Conservation (phyloP, 192 early-diverging fungal genomes). For the Allomyces macrogynus region DNA sequence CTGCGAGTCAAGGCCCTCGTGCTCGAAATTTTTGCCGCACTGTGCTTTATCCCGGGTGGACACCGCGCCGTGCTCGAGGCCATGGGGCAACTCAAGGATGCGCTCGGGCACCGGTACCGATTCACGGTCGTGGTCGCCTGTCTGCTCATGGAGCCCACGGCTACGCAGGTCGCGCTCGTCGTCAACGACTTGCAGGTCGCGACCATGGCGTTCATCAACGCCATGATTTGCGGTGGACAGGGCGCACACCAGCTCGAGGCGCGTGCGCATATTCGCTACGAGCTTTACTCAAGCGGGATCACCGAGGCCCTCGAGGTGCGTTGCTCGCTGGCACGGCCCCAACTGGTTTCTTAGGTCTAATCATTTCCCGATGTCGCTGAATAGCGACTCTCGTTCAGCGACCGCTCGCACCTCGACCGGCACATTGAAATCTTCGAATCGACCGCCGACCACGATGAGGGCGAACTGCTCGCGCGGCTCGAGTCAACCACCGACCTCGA, state of each 20-base stretch:
- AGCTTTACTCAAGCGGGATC: slow-evolving; percentile 10
- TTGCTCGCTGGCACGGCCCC: too few relatives aligned
- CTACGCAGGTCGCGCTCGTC: neutral
- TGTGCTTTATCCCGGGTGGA: slow-evolving; percentile 31
- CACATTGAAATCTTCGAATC: neutral
- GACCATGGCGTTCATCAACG: slow-evolving; percentile 32
- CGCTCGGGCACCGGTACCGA: slow-evolving; percentile 13
- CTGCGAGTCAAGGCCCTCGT: slow-evolving; percentile 20
- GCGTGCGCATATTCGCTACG: slow-evolving; percentile 28
- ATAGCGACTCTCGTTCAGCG: too few relatives aligned
- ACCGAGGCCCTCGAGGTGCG: neutral
- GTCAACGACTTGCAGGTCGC: slow-evolving; percentile 12
- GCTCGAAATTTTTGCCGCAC: slow-evolving; percentile 28
- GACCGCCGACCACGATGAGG: neutral
- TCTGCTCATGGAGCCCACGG: slow-evolving; percentile 2
- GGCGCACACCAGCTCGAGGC: slow-evolving; percentile 15
- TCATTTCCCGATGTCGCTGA: too few relatives aligned
- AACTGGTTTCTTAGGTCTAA: too few relatives aligned
- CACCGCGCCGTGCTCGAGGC: slow-evolving; percentile 22
- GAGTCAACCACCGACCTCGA: too few relatives aligned
- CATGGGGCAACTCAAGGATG: slow-evolving; percentile 18
- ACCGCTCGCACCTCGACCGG: neutral
- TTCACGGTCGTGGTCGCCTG: slow-evolving; percentile 20
- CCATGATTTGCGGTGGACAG: slow-evolving; percentile 24
- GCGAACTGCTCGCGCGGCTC: neutral